Evolutionary conservation across 495 filamentous ascomycete species (phyloP), one percentile per base, ranked within the genome.

Genomic region (Penicillium bialowiezense): DNA sequence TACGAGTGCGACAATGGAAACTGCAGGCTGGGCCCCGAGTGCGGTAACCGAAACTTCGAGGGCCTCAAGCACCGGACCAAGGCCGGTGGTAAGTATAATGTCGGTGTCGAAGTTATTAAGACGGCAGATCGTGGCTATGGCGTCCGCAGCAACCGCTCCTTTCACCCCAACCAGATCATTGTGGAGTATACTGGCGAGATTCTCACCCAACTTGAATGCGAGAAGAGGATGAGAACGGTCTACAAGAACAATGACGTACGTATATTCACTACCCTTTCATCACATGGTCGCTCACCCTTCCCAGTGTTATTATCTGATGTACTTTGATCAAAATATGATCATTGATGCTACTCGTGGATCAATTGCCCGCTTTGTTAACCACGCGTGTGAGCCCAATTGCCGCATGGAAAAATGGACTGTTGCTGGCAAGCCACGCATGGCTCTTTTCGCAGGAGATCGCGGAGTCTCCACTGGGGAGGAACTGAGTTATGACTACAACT

Each of bases 401-500:
- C 78, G 85, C 21, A 97, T 98, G 88, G 86, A 91, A 44, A 97
- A 96, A 69, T 95, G 90, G 90, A 92, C 90, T 41, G 93, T 98
- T n/a, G 83, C 83, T 26, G 90, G 90, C 14, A 90, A 95, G 58
- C 95, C 93, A 36, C 86, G 93, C 41, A 97, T 98, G 91, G 93
- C 91, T 18, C 80, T 98, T 1, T 98, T 98, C 64, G 95, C 93
- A 21, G 91, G 92, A 8, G 89, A 96, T 51, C 72, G 76, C 8
- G 90, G 88, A 2, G 88, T 98, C 62, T 88, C 86, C 78, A 95
- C 90, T 19, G 93, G 93, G 31, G 90, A 97, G 41, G 93, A 98
- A 63, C 72, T 98, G 51, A 97, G 91, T n/a, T 98, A 98, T 67
- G 93, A 98, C 75, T 98, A 98, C 78, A 98, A 98, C 66, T 98